Evolutionary conservation across 306 rosid genomes (phyloP), one percentile per base, ranked within the genome.

Genomic region (Albizia julibrissin): DNA sequence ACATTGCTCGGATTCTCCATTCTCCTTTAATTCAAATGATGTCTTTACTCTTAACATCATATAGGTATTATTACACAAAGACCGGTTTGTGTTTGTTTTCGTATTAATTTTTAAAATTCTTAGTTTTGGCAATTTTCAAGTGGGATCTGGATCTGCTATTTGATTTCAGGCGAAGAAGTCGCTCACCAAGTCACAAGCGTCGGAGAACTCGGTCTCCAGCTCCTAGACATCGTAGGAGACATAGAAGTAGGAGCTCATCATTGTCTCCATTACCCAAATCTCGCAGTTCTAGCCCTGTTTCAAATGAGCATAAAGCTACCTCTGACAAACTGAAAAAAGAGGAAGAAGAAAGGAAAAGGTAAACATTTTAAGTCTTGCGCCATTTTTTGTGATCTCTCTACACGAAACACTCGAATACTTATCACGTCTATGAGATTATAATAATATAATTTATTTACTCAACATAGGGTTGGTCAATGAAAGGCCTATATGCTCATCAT

Each of bases 281-380:
- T 2, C 91, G 84, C 37, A 87, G 87, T 66, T 90, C 94, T 22
- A 89, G 84, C 46, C 86, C 29, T 27, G 79, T 84, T 15, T 82
- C 88, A 21, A 82, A 83, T 71, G 84, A 88, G 12, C 81, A 81
- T 19, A 93, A 77, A 81, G 68, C 26, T 24, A 69, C 85, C 79
- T 56, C 58, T 15, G 85, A 81, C 5, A 89, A 88, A 58, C 91
- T 83, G 59, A 91, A 87, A 87, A 91, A 74, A 73, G 87, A 85
- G 81, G 89, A 82, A 82, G 86, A 87, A 42, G 92, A 83, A 62
- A 90, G 83, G 50, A 89, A 87, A 77, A 90, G 90, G 97, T 87
- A 29, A 19, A 52, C 22, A 19, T 19, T 52, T 21, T 56, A 15
- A 2, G 21, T 79, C 54, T 37, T 39, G 26, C 18, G 6, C 18